Percentiles rank a stretch among this genome's conserved stretches.
Evolutionary conservation across 2,329 filamentous ascomycete genomes (phyloP).

Genomic region (Calonectria naviculata): DNA sequence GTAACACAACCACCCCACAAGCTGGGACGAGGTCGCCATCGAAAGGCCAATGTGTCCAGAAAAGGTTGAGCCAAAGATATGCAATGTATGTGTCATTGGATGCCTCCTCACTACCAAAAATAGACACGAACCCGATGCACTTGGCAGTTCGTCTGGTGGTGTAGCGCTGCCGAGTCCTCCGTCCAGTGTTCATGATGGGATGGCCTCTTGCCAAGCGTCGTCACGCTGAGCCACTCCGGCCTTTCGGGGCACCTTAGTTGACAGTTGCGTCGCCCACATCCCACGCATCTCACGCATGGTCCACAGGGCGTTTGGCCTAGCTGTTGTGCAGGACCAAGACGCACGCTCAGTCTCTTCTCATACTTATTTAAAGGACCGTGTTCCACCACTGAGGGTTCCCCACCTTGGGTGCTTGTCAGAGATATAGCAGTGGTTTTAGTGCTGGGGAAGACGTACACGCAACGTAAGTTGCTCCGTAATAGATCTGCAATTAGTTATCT

Average conservation of each 20-base stretch:
- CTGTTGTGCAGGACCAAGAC: constrained; percentile 8
- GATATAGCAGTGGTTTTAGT: background rate
- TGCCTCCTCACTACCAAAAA: constrained; percentile 8
- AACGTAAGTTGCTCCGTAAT: background rate
- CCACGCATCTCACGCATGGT: background rate
- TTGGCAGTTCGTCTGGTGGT: constrained; percentile 8
- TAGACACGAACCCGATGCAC: constrained; percentile 4
- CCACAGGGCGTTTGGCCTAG: constrained; percentile 1
- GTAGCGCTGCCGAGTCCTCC: background rate
- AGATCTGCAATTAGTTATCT: constrained; percentile 4
- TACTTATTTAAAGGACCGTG: constrained; percentile 13
- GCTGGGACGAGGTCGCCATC: background rate
- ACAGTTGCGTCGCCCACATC: constrained; percentile 6
- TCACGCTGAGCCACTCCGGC: constrained; percentile 9
- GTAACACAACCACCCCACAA: background rate
- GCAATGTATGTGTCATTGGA: background rate
- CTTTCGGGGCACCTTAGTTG: background rate
- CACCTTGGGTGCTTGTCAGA: constrained; percentile 2
- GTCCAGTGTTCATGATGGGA: background rate
- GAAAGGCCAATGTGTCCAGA: background rate
- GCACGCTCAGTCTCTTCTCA: background rate
- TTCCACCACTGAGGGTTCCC: constrained; percentile 14
- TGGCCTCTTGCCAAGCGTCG: background rate
- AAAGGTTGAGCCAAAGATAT: background rate
- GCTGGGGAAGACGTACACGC: background rate